phyloP scores from a whole-genome alignment of 768 basidiomycete species.

The Mycena epipterygia region DNA sequence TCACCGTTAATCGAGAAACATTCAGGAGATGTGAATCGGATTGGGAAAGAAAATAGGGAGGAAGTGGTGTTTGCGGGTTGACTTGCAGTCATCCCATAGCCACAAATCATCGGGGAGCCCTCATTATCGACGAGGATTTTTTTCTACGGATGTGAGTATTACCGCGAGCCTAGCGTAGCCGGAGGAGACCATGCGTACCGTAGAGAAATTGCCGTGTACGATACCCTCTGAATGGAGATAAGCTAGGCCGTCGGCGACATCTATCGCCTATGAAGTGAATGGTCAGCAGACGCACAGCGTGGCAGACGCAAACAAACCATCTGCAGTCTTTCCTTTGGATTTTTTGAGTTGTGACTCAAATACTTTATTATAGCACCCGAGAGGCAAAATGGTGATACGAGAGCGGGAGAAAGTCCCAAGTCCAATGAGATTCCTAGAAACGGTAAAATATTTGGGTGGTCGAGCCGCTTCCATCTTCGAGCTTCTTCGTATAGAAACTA shows the following conservation, averaged over 20 bases:
- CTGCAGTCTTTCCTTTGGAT: background rate
- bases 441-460: slow-evolving; percentile 26
- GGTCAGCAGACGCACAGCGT: background rate
- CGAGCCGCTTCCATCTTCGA: slow-evolving; percentile 8
- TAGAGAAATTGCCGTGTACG: slow-evolving; percentile 33
- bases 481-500: slow-evolving; percentile 13
- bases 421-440: slow-evolving; percentile 29
- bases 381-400: slow-evolving; percentile 26
- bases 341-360: background rate
- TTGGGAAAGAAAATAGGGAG: slow-evolving; percentile 3
- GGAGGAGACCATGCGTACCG: slow-evolving; percentile 12
- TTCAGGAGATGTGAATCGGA: slow-evolving; percentile 29
- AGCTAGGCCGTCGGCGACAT: slow-evolving; percentile 22
- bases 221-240: slow-evolving; percentile 34
- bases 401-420: slow-evolving; percentile 30
- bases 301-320: slow-evolving; percentile 22
- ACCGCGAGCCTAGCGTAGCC: background rate
- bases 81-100: slow-evolving; percentile 23
- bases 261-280: slow-evolving; percentile 10
- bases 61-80: background rate
- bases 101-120: slow-evolving; percentile 19
- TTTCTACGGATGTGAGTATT: slow-evolving; percentile 6
- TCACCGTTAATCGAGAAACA: slow-evolving; percentile 8
- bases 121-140: slow-evolving; percentile 22
- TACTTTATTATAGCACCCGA: slow-evolving; percentile 27